Evolutionary conservation across 805 yeast genomes (phyloP).

Genomic region (Wickerhamomyces alni): DNA sequence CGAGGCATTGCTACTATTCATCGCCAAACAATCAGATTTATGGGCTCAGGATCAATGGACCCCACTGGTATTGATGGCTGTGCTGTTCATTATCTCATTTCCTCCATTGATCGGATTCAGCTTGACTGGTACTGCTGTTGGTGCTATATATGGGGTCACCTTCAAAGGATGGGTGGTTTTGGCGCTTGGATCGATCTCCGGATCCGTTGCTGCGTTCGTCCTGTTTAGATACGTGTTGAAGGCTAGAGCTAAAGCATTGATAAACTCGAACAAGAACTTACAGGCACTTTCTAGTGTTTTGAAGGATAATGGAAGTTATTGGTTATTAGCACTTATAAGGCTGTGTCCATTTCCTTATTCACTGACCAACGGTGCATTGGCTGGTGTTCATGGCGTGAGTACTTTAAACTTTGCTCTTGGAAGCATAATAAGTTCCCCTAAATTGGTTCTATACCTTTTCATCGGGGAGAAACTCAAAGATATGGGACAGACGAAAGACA

Average conservation of each 20-base stretch:
- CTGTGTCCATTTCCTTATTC: slow-evolving; percentile 93
- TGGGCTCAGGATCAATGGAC: slow-evolving; percentile 27
- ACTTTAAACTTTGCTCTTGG: slow-evolving; percentile 61
- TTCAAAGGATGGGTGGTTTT: slow-evolving; percentile 71
- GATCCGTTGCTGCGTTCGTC: slow-evolving; percentile 71
- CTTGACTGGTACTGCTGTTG: slow-evolving; percentile 57
- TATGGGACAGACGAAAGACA: slow-evolving; percentile 54
- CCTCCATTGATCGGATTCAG: slow-evolving; percentile 90
- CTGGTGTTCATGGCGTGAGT: slow-evolving; percentile 75
- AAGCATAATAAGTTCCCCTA: slow-evolving; percentile 74
- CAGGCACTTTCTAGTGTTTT: slow-evolving; percentile 70
- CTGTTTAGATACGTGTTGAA: slow-evolving; percentile 55
- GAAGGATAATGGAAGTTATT: slow-evolving; percentile 61
- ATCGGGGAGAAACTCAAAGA: slow-evolving; percentile 70
- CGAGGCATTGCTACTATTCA: slow-evolving; percentile 10
- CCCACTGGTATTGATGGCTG: slow-evolving; percentile 38
- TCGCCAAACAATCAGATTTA: slow-evolving; percentile 21
- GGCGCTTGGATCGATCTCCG: slow-evolving; percentile 61
- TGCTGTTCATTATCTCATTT: slow-evolving; percentile 67
- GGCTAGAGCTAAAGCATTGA: slow-evolving; percentile 52
- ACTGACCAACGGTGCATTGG: slow-evolving; percentile 85
- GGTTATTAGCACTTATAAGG: slow-evolving; percentile 65
- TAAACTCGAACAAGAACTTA: slow-evolving; percentile 56
- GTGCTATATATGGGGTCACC: slow-evolving; percentile 78
- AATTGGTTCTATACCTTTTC: slow-evolving; percentile 67